A percentile compares a stretch with the other conserved stretches of the same genome.
These are phyloP conservation scores for Stachybotrys chartarum DNA, from an alignment of 2,329 filamentous ascomycete genomes.

Conservation along the genomic window DNA sequence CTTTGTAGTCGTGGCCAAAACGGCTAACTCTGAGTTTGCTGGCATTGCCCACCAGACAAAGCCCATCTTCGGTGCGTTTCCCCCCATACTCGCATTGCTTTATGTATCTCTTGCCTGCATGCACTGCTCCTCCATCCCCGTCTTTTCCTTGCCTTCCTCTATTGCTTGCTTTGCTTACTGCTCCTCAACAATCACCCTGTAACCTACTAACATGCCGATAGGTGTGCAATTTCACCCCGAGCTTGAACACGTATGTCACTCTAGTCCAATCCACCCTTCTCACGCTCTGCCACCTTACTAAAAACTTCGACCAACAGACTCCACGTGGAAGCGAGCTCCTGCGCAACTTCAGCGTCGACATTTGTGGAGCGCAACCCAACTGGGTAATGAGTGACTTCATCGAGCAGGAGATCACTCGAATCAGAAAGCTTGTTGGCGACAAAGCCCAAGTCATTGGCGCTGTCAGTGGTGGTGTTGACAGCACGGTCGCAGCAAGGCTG, in stretches of 20 bases:
- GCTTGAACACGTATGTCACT: slow-evolving; percentile 46
- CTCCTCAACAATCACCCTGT: background rate
- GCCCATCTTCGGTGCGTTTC: slow-evolving; percentile 55
- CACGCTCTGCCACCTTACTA: too few relatives aligned
- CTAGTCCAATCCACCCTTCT: too few relatives aligned
- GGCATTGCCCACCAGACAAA: slow-evolving; percentile 66
- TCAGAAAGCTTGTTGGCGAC: slow-evolving; percentile 73
- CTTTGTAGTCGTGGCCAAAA: slow-evolving; percentile 69
- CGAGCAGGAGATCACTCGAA: slow-evolving; percentile 71
- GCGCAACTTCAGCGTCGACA: slow-evolving; percentile 75
- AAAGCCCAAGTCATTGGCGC: slow-evolving; percentile 68
- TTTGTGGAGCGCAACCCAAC: slow-evolving; percentile 68
- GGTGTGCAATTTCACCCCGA: slow-evolving; percentile 88
- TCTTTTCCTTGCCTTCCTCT: too few relatives aligned
- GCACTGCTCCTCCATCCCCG: too few relatives aligned
- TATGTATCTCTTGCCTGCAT: too few relatives aligned
- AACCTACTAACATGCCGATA: slow-evolving; percentile 8
- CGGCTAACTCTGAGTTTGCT: slow-evolving; percentile 70
- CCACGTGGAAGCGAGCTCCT: slow-evolving; percentile 63
- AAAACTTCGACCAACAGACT: slow-evolving; percentile 29
- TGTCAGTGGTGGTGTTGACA: slow-evolving; percentile 73
- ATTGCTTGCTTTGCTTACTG: too few relatives aligned
- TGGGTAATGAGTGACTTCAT: slow-evolving; percentile 87
- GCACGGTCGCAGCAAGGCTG: slow-evolving; percentile 77
- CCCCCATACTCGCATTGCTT: background rate